Base-by-base conservation (phyloP, 805 yeast genomes). In the Hemisphaericaspora nanyangensis region DNA sequence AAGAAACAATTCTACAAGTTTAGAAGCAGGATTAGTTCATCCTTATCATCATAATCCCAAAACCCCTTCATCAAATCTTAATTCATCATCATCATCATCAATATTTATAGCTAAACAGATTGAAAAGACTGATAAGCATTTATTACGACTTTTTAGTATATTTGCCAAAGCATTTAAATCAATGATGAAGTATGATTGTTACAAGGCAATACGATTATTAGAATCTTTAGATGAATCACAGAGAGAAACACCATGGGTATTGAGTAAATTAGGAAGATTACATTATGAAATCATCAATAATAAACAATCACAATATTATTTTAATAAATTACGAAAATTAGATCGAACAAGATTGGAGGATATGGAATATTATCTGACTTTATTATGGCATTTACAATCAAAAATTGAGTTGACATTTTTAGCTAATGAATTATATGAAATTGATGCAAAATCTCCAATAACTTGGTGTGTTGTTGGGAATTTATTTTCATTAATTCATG, bases 391-490 rank as follows among this genome's bases (percentile, higher is more conserved):
- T 65, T 63, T 89, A 35, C 91, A 85, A 40, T 82, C 81, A 52
- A 89, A 85, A 34, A 76, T 79, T 16, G 90, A 82, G 39, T 69
- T 93, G 37, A 81, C 93, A n/a, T 80, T 74, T 51, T 68, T 93
- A 40, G 85, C 95, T 3, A 86, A 85, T 55, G 96, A 89, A 48
- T 66, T 91, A 30, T 69, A 80, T 45, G 85, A 80, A 42, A 65
- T 80, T 13, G 78, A 83, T 48, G 67, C 78, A 8, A 60, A 71
- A n/a, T 68, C 82, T 10, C 85, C 95, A 6, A 83, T 88, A 47
- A 80, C 96, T 0, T 91, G 99, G 98, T 84, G 93, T 47, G 82
- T 85, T 1, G 70, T 89, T 43, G 99, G 99, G 1, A 93, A 91
- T 58, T 73, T 91, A 32, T 86, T 86, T 46, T 87, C 96, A 6